These are phyloP conservation scores for Pseudogymnoascus sp. DNA, from an alignment of 2,329 filamentous ascomycete genomes.

Conservation along the genomic window DNA sequence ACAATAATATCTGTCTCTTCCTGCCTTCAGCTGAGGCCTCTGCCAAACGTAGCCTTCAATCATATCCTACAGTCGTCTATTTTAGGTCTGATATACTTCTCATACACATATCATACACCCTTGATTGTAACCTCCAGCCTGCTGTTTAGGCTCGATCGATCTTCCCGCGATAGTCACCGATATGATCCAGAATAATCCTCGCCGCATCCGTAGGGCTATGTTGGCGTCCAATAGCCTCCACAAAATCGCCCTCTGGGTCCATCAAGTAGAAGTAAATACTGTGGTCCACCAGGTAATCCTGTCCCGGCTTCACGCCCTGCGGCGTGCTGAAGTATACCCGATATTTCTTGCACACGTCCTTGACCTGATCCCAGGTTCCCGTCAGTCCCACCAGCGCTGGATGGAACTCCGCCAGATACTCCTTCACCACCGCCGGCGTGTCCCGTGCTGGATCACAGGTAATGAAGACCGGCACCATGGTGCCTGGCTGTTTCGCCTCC, in stretches of 20 bases:
- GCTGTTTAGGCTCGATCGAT: conserved; percentile 11
- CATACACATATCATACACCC: conserved; percentile 3
- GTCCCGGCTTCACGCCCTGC: conserved; percentile 76
- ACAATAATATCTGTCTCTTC: conserved; percentile 5
- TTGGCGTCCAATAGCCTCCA: conserved; percentile 91
- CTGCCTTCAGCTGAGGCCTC: neutral
- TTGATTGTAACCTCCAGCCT: neutral
- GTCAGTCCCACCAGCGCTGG: conserved; percentile 79
- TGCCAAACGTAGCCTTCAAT: neutral
- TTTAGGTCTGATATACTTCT: conserved; percentile 5
- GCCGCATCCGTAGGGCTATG: conserved; percentile 85
- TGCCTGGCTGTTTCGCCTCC: conserved; percentile 39
- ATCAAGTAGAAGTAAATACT: conserved; percentile 99
- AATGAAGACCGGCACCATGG: conserved; percentile 66
- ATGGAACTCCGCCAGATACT: conserved; percentile 89
- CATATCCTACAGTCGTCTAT: neutral
- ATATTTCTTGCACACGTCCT: conserved; percentile 90
- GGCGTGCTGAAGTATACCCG: conserved; percentile 97
- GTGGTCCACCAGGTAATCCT: conserved; percentile 97
- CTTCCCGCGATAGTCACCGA: conserved; percentile 64
- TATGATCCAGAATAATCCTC: conserved; percentile 76
- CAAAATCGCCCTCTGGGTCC: conserved; percentile 97
- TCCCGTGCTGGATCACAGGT: conserved; percentile 93
- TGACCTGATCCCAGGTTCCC: conserved; percentile 89
- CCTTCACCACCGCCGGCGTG: conserved; percentile 74